Conservation (phyloP, 768 basidiomycete species). For the Boletus insuetus region DNA sequence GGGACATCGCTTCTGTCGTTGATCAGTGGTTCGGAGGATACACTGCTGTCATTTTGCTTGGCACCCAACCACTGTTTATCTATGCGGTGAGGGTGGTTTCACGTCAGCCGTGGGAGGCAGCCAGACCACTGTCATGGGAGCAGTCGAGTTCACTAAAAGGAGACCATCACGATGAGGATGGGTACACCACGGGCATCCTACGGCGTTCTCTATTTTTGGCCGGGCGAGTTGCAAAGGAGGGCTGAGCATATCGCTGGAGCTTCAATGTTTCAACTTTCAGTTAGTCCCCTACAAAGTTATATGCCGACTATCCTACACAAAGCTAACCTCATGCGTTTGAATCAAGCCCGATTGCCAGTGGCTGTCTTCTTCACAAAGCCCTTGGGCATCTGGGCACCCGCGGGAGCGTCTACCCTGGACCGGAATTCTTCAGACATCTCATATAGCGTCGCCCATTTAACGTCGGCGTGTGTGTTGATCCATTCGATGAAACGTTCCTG, state of each 20-base stretch:
- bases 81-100: not conserved
- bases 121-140: too few relatives aligned
- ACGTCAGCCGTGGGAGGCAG: conserved; percentile 4
- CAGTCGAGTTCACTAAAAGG: too few relatives aligned
- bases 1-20: conserved; percentile 1
- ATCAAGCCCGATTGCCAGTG: conserved; percentile 1
- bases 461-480: conserved; percentile 65
- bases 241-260: too few relatives aligned
- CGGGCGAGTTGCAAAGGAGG: too few relatives aligned
- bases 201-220: too few relatives aligned
- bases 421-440: conserved; percentile 67
- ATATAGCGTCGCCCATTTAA: conserved; percentile 69
- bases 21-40: too few relatives aligned
- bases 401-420: conserved; percentile 43
- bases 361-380: conserved; percentile 29
- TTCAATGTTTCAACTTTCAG: not conserved
- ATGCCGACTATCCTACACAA: conserved; percentile 5
- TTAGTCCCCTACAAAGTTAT: not conserved
- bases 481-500: conserved; percentile 74
- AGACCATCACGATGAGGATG: too few relatives aligned
- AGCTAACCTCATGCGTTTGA: not conserved
- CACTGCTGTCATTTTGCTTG: not conserved
- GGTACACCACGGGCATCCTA: too few relatives aligned
- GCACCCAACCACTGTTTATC: conserved; percentile 9
- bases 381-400: conserved; percentile 55